phyloP scores from a whole-genome alignment of 2,329 filamentous ascomycete genomes.

The Paraphoma chrysanthemicola region DNA sequence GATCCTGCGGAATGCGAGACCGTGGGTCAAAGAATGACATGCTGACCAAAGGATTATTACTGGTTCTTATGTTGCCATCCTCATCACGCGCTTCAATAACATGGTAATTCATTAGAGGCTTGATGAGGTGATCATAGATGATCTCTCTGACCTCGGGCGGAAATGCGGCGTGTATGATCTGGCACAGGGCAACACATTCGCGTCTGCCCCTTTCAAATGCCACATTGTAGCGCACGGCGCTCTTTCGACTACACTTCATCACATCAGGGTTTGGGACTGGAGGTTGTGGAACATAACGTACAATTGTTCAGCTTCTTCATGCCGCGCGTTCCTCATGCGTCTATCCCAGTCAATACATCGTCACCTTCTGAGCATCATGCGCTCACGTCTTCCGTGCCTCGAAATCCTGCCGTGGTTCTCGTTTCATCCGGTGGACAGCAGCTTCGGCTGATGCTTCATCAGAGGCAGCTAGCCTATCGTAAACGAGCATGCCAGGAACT shows the following conservation, averaged over 20 bases:
- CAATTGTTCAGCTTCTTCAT: not conserved
- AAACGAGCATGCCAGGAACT: too few relatives aligned
- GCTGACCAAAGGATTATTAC: not conserved
- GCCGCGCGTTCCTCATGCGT: not conserved
- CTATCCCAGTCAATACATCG: not conserved
- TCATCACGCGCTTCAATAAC: slow-evolving; percentile 1
- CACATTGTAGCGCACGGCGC: not conserved
- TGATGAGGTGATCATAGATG: slow-evolving; percentile 4
- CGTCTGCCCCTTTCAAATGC: not conserved
- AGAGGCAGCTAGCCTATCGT: too few relatives aligned
- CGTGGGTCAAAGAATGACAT: slow-evolving; percentile 4
- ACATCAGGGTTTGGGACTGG: not conserved
- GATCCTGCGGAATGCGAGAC: not conserved
- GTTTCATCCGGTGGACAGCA: too few relatives aligned
- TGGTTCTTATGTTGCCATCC: not conserved
- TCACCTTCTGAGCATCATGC: too few relatives aligned
- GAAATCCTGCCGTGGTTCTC: too few relatives aligned
- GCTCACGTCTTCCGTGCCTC: too few relatives aligned
- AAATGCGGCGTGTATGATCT: not conserved
- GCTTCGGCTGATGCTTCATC: too few relatives aligned
- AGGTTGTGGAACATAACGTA: not conserved
- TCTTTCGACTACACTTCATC: not conserved
- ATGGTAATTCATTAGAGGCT: not conserved
- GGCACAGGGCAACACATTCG: not conserved
- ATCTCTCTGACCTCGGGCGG: slow-evolving; percentile 1